Evolutionary conservation across 306 rosid genomes (phyloP), one percentile per base, ranked within the genome.

Genomic region (Cicer chorassanicum): DNA sequence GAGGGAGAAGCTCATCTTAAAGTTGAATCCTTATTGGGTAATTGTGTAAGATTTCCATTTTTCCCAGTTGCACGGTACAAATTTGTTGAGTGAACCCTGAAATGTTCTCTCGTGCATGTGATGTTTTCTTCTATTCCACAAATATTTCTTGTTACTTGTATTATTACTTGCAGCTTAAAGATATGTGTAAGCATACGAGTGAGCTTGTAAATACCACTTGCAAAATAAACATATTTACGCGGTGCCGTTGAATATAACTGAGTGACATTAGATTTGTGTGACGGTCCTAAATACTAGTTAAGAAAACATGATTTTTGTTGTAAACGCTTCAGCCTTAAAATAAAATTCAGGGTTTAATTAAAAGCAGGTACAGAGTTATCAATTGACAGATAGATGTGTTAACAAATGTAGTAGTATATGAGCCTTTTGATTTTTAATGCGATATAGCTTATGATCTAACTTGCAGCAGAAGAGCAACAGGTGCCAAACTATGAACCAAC

Each of bases 61-160:
- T 34, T 50, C 36, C n/a, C 4, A 11, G 68, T 9, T 70, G 46
- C 83, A 15, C 1, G 70, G 68, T 65, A 65, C 65, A 78, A 21
- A 55, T 21, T 29, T 15, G 38, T 55, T 43, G 43, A 68, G 53
- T 43, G 43, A 79, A 10, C 12, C 24, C 68, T 10, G 53, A 38
- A 76, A 54, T 65, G 61, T 34, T 74, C 24, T 74, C 24, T 57
- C 36, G 1, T 63, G 41, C 36, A 40, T 74, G 38, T 55, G 39
- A 68, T 60, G 7, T 10, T 34, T 72, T 4, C 38, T 60, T 42
- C 55, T 13, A 24, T 41, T 19, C 18, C 4, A 10, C 18, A 49
- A 39, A 14, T 63, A n/a, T 68, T 54, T 16, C 14, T 13, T n/a
- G 49, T 9, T 38, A 14, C 49, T 44, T 73, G 16, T 48, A 48